Base-by-base conservation (phyloP, 257 asterid genomes). In the Plantago ovata region DNA sequence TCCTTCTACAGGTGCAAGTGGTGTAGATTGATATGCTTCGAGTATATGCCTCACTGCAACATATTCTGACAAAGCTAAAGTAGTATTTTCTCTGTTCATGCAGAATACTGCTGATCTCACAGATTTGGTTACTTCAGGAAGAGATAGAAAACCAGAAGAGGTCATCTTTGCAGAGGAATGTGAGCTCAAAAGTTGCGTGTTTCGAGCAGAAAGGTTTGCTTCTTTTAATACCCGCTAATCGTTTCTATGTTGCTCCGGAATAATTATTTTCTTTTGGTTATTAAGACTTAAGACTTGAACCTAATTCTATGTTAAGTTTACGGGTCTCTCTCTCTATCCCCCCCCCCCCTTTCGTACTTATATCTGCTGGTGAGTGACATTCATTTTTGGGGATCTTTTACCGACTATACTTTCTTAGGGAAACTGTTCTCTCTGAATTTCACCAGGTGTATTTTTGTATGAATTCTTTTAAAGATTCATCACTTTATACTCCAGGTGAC, bases 111-210 rank as follows among this genome's bases (percentile, higher is more conserved):
- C 89, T 44, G 99, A 89, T 69, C 98, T 93, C 64, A 75, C 81
- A 13, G 98, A 89, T 80, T 82, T 93, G 74, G 89, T 89, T 65
- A 88, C 91, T 66, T 86, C 99, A 9, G 96, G 97, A 65, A 82
- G 99, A 82, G 96, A 86, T 62, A 81, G 83, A 60, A 93, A 81
- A 58, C 72, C 83, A n/a, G 96, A 89, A 67, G 99, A 93, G 81
- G 75, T 81, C 71, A 71, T 90, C 41, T 85, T 89, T 61, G 81
- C 79, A 49, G 96, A 93, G 81, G 94, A 93, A 67, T 86, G 84
- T 7, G 94, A 88, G 62, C 72, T 81, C 64, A 80, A 76, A 69
- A 84, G 92, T 73, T 81, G 55, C 60, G 80, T 64, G 52, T 89
- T 86, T 72, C 84, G 83, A 66, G 95, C 96, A 41, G 95, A 81